These are phyloP conservation scores for Artemisia argyi DNA, from an alignment of 129 eudicot species.

Conservation along the genomic window DNA sequence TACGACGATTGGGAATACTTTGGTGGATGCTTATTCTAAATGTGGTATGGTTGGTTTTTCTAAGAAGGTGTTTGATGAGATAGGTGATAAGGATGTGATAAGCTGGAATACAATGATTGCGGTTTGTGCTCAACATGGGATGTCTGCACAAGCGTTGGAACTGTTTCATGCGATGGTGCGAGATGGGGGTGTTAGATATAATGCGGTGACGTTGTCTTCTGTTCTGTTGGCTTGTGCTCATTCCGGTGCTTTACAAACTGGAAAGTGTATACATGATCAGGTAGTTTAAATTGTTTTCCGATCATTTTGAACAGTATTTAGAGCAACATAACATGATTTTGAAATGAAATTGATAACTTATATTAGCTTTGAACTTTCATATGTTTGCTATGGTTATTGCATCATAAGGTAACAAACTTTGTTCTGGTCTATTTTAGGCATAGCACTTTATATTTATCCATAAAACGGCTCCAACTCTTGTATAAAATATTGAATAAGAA, in stretches of 20 bases:
- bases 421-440: too few relatives aligned
- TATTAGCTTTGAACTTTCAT: neutral
- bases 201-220: conserved; percentile 49
- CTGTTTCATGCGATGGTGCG: conserved; percentile 37
- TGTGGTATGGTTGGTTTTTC: conserved; percentile 42
- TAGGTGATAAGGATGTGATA: conserved; percentile 39
- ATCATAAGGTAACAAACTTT: too few relatives aligned
- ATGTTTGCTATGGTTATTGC: neutral
- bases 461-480: too few relatives aligned
- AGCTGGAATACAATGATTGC: conserved; percentile 65
- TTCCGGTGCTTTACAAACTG: conserved; percentile 43
- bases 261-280: conserved; percentile 56
- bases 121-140: conserved; percentile 49
- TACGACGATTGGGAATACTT: conserved; percentile 44
- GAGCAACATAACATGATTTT: conserved; percentile 5
- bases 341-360: conserved; percentile 1
- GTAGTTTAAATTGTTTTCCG: conserved; percentile 12
- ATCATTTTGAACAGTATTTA: neutral
- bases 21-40: conserved; percentile 58
- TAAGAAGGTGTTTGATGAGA: conserved; percentile 48
- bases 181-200: conserved; percentile 28
- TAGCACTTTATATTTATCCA: too few relatives aligned
- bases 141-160: conserved; percentile 39
- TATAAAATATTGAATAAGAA: too few relatives aligned
- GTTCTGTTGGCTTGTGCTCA: conserved; percentile 58